Evolutionary conservation across 768 basidiomycete species (phyloP).

Genomic region (Pisolithus sp.): DNA sequence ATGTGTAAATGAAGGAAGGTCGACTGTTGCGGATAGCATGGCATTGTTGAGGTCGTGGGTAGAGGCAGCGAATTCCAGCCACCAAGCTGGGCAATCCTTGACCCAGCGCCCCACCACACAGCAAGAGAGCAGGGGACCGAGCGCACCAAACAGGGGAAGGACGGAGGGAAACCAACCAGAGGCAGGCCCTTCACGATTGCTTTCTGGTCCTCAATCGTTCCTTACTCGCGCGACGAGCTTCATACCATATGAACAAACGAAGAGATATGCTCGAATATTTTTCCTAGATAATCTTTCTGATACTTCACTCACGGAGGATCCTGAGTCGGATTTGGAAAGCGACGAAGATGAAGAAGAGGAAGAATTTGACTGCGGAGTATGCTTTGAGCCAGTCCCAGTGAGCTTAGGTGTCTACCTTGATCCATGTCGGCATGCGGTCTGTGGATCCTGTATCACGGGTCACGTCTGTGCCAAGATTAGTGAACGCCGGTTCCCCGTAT

Average conservation of each 20-base stretch:
- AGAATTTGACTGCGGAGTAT: slow-evolving; percentile 47
- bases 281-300: slow-evolving; percentile 9
- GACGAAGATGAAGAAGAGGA: slow-evolving; percentile 6
- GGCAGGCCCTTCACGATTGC: slow-evolving; percentile 1
- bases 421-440: slow-evolving; percentile 47
- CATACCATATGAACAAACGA: slow-evolving; percentile 15
- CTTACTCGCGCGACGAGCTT: not conserved
- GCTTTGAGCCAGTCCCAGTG: slow-evolving; percentile 41
- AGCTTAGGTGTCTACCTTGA: slow-evolving; percentile 34
- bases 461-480: slow-evolving; percentile 42
- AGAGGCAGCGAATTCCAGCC: slow-evolving; percentile 29
- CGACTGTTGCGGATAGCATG: slow-evolving; percentile 43
- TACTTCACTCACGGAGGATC: not conserved
- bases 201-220: not conserved
- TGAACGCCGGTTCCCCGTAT: slow-evolving; percentile 49
- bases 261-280: slow-evolving; percentile 23
- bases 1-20: slow-evolving; percentile 13
- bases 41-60: slow-evolving; percentile 36
- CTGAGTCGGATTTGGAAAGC: not conserved
- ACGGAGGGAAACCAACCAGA: not conserved
- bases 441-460: slow-evolving; percentile 42
- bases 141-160: not conserved
- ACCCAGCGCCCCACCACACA: slow-evolving; percentile 1
- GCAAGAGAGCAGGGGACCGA: not conserved
- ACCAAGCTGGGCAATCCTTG: not conserved